Evolutionary conservation across 148 eudicot genomes (phyloP).

Genomic region (Camellia granthamiana): DNA sequence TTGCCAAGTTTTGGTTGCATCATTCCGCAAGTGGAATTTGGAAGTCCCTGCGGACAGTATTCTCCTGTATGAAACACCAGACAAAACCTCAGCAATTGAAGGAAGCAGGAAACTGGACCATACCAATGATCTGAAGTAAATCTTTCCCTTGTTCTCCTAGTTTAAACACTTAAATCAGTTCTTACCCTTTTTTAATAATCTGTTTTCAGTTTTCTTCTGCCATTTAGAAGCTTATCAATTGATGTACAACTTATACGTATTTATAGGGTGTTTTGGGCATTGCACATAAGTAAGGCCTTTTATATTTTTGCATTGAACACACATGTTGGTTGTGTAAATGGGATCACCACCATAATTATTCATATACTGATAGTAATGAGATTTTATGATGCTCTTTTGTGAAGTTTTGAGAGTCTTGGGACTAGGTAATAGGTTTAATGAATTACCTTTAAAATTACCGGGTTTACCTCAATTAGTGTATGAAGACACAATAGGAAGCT

Average conservation of each 20-base stretch:
- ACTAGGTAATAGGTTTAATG: not conserved
- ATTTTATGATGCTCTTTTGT: not conserved
- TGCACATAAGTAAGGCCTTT: too few species aligned
- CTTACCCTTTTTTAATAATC: not conserved
- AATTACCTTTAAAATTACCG: not conserved
- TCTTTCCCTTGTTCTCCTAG: not conserved
- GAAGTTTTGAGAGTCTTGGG: not conserved
- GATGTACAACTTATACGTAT: not conserved
- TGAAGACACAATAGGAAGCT: not conserved
- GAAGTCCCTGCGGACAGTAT: constrained; percentile 31
- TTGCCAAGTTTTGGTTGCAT: constrained; percentile 46
- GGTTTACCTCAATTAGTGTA: not conserved
- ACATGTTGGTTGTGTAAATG: not conserved
- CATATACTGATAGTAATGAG: not conserved
- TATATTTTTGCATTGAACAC: too few species aligned
- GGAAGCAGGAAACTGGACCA: constrained; percentile 48
- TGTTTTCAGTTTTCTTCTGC: constrained; percentile 2
- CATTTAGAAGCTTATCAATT: not conserved
- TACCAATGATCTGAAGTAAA: constrained; percentile 41
- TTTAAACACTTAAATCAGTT: not conserved
- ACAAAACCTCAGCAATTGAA: constrained; percentile 35
- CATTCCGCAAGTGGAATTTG: constrained; percentile 34
- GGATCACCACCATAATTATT: not conserved
- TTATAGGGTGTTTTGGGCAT: not conserved
- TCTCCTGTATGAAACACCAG: constrained; percentile 38